Conservation (phyloP, 106 monocot species). For the Dendrobium officinale region DNA sequence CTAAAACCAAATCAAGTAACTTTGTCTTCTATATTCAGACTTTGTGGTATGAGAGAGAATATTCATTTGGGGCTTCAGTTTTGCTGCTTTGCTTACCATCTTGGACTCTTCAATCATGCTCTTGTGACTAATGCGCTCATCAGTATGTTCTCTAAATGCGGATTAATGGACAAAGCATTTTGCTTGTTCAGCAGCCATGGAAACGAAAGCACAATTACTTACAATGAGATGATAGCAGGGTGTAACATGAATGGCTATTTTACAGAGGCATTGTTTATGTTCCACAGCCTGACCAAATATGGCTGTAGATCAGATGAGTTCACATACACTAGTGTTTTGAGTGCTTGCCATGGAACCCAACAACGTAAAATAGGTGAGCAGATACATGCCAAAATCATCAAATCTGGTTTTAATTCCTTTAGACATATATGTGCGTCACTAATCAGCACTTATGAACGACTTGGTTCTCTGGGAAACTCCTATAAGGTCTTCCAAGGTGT, state of each 20-base stretch:
- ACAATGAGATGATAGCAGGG: slow-evolving; percentile 24
- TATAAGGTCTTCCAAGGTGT: slow-evolving; percentile 17
- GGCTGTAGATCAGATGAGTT: slow-evolving; percentile 21
- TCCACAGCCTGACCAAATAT: slow-evolving; percentile 1
- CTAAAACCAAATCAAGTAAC: slow-evolving; percentile 29
- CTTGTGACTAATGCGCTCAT: slow-evolving; percentile 22
- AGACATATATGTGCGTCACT: slow-evolving; percentile 12
- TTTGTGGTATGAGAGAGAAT: slow-evolving; percentile 18
- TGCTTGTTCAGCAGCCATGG: slow-evolving; percentile 7
- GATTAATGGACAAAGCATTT: slow-evolving; percentile 17
- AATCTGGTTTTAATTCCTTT: slow-evolving; percentile 17
- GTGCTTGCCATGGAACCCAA: slow-evolving; percentile 22
- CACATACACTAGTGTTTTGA: slow-evolving; percentile 17
- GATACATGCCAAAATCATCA: slow-evolving; percentile 25
- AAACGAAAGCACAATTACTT: slow-evolving; percentile 7
- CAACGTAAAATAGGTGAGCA: slow-evolving; percentile 7
- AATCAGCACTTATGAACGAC: slow-evolving; percentile 13
- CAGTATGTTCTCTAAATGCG: slow-evolving; percentile 24
- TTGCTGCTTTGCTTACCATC: slow-evolving; percentile 14
- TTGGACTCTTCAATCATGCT: slow-evolving; percentile 14
- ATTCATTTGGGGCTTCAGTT: slow-evolving; percentile 26
- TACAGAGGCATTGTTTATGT: slow-evolving; percentile 12
- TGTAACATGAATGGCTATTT: slow-evolving; percentile 7
- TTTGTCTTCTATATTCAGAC: slow-evolving; percentile 15
- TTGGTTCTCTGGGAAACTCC: slow-evolving; percentile 11